These are phyloP conservation scores for Cryptococcus floricola DNA, from an alignment of 1,284 basidiomycete species.

Conservation along the genomic window DNA sequence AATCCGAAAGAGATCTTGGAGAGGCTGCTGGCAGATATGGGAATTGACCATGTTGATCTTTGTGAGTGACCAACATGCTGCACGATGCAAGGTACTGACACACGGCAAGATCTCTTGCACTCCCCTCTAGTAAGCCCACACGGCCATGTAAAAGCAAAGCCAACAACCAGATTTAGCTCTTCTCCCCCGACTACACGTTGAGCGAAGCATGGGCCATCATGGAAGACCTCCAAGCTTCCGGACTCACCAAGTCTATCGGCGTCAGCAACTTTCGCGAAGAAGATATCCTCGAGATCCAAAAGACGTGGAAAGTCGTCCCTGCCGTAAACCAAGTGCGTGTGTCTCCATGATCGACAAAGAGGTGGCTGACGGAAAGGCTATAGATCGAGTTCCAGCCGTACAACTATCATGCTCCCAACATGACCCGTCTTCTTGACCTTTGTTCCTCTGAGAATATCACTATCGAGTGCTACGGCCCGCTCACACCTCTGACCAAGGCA, in stretches of 20 bases:
- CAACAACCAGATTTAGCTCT: conserved; percentile 40
- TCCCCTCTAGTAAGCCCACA: conserved; percentile 50
- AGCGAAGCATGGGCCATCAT: conserved; percentile 61
- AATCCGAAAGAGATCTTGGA: conserved; percentile 38
- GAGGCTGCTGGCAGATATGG: conserved; percentile 36
- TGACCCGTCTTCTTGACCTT: conserved; percentile 55
- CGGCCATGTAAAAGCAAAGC: neutral
- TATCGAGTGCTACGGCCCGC: conserved; percentile 61
- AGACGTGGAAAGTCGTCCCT: conserved; percentile 58
- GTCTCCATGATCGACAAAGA: neutral
- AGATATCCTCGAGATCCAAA: conserved; percentile 62
- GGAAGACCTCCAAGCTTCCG: conserved; percentile 64
- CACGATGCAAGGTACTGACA: no score
- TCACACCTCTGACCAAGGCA: conserved; percentile 50
- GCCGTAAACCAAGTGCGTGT: conserved; percentile 67
- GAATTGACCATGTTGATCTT: conserved; percentile 61
- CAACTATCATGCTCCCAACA: conserved; percentile 58
- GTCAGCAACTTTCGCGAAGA: conserved; percentile 74
- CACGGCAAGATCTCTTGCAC: conserved; percentile 63
- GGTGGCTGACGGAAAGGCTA: neutral
- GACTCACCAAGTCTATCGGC: conserved; percentile 71
- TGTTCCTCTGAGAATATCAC: conserved; percentile 62
- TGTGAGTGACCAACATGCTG: conserved; percentile 23
- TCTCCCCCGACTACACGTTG: conserved; percentile 14
- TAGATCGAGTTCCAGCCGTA: conserved; percentile 81